Evolutionary conservation across 805 yeast genomes (phyloP).

Genomic region (Yarrowia divulgata): DNA sequence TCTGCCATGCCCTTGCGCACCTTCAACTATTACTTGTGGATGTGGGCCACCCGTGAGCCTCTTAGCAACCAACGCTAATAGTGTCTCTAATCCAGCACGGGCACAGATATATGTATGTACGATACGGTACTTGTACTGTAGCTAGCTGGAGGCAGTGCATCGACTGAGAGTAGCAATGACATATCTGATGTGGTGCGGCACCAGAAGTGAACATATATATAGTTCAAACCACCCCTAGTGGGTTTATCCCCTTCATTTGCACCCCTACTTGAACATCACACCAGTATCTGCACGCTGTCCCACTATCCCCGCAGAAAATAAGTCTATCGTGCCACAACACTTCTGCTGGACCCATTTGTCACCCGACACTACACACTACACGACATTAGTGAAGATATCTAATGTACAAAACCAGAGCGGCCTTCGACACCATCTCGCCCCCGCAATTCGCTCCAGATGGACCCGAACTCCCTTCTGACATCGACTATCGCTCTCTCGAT

Average conservation of each 20-base stretch:
- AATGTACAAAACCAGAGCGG: conserved; percentile 39
- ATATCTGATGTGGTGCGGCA: no score
- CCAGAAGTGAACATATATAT: neutral
- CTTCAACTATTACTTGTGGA: neutral
- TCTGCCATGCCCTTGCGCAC: neutral
- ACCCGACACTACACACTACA: neutral
- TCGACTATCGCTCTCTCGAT: conserved; percentile 37
- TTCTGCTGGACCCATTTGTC: neutral
- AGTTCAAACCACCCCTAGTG: neutral
- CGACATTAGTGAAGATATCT: neutral
- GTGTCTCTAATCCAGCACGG: neutral
- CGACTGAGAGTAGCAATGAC: neutral
- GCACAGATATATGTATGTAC: neutral
- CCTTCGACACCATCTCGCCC: conserved; percentile 39
- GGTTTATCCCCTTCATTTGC: no score
- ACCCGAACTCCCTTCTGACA: conserved; percentile 34
- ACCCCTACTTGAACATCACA: no score
- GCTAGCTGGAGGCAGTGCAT: neutral
- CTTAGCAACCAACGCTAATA: conserved; percentile 11
- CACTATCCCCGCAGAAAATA: conserved; percentile 32
- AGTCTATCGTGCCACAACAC: conserved; percentile 26
- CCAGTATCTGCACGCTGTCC: neutral
- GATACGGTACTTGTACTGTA: no score
- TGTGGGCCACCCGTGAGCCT: neutral
- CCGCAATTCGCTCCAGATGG: conserved; percentile 20